A percentile compares a stretch with the other conserved stretches of the same genome.
Conservation (phyloP, 2,329 filamentous ascomycete species). For the Diaporthe humulicola region DNA sequence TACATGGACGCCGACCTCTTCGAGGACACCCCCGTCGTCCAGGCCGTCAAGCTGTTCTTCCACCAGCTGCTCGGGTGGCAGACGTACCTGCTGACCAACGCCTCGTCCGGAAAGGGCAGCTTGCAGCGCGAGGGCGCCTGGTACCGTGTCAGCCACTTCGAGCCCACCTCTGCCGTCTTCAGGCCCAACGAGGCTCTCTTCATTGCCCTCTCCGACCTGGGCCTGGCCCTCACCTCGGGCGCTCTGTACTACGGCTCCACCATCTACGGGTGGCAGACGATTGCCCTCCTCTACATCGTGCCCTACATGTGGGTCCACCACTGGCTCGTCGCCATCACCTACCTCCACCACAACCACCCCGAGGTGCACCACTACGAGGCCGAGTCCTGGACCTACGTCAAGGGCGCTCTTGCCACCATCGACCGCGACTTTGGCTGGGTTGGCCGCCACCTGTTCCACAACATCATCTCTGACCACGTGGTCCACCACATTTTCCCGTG, state of each 20-base stretch:
- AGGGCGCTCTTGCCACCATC: conserved; percentile 73
- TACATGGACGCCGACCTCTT: conserved; percentile 66
- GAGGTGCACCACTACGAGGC: conserved; percentile 70
- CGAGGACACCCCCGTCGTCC: conserved; percentile 73
- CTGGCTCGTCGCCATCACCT: conserved; percentile 82
- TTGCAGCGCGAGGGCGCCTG: conserved; percentile 59
- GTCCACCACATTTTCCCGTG: conserved; percentile 73
- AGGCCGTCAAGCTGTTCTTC: conserved; percentile 65
- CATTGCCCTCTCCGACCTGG: conserved; percentile 72
- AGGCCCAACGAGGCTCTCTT: conserved; percentile 67
- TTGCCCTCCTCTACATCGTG: conserved; percentile 71
- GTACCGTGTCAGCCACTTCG: conserved; percentile 68
- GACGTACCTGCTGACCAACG: conserved; percentile 73
- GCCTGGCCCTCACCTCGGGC: conserved; percentile 64
- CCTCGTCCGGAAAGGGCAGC: conserved; percentile 62
- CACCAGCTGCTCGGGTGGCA: conserved; percentile 78
- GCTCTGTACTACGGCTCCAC: conserved; percentile 66
- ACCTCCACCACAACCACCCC: conserved; percentile 79
- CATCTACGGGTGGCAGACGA: conserved; percentile 67
- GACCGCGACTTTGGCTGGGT: conserved; percentile 76
- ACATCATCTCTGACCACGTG: conserved; percentile 75
- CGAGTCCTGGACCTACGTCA: conserved; percentile 71
- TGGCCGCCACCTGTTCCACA: conserved; percentile 75
- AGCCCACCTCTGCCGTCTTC: conserved; percentile 73
- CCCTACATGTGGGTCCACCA: conserved; percentile 80